phyloP scores from a whole-genome alignment of 345 rosid species.

The Conringia planisiliqua region DNA sequence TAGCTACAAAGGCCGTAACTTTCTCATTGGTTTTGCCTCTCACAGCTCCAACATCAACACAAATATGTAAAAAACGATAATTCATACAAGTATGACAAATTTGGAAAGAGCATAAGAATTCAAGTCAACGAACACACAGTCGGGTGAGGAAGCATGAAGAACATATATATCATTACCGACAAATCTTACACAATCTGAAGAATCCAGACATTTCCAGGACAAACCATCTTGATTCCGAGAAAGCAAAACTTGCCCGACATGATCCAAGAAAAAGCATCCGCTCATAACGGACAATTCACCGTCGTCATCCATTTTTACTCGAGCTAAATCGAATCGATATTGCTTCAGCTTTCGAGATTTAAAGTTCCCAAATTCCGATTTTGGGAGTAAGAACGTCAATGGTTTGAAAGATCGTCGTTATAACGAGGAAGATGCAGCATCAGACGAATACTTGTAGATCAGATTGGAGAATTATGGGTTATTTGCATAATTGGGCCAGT shows the following conservation, averaged over 20 bases:
- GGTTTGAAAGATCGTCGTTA: background rate
- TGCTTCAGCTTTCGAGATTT: background rate
- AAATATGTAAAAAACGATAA: background rate
- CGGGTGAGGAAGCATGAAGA: background rate
- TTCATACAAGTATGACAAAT: background rate
- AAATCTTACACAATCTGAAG: constrained; percentile 49
- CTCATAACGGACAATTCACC: constrained; percentile 31
- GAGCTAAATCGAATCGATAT: background rate
- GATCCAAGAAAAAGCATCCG: constrained; percentile 52
- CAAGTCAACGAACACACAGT: constrained; percentile 2
- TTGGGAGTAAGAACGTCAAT: background rate
- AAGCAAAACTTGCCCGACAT: constrained; percentile 64
- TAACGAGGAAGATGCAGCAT: background rate
- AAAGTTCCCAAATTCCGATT: background rate
- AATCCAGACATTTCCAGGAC: constrained; percentile 61
- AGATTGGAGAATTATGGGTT: background rate
- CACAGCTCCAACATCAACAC: background rate
- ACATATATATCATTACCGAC: background rate
- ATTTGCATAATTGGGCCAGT: background rate
- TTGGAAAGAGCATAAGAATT: background rate
- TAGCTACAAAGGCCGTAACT: background rate
- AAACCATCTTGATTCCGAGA: constrained; percentile 56
- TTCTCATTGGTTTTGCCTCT: background rate
- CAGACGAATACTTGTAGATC: background rate
- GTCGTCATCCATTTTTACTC: constrained; percentile 10